Conservation (phyloP, 2,329 filamentous ascomycete genomes). For the Cercospora berteroae region DNA sequence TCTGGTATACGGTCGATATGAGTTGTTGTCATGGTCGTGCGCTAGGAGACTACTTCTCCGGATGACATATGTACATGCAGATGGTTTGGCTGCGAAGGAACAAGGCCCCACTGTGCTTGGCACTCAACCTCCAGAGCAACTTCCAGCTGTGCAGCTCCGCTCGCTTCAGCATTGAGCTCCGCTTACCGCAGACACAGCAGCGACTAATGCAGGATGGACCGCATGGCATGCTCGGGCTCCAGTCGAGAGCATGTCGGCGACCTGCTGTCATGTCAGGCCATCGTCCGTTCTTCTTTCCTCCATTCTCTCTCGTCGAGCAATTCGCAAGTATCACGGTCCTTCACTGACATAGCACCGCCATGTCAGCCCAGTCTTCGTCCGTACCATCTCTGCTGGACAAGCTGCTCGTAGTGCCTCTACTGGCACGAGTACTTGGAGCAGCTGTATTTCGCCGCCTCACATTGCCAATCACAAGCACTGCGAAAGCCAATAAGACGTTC, state of each 20-base stretch:
- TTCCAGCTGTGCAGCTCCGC: background rate
- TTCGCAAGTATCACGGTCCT: background rate
- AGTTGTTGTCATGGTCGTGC: background rate
- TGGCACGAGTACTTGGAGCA: constrained; percentile 33
- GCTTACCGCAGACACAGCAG: background rate
- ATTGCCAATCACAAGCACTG: constrained; percentile 38
- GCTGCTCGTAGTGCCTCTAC: constrained; percentile 18
- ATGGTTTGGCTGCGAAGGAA: background rate
- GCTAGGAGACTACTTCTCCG: background rate
- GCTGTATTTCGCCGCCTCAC: constrained; percentile 37
- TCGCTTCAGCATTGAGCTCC: background rate
- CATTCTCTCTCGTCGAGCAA: background rate
- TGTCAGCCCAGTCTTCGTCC: background rate
- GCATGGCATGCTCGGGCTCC: background rate
- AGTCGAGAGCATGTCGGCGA: background rate
- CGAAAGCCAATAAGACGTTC: constrained; percentile 26
- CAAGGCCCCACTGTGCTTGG: background rate
- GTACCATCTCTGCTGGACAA: constrained; percentile 16
- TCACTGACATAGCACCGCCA: background rate
- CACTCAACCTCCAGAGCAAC: background rate
- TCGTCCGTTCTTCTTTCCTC: background rate
- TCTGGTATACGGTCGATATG: constrained; percentile 51
- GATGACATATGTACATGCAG: background rate
- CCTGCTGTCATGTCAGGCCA: background rate
- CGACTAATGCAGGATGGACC: background rate